Conservation (phyloP, 257 asterid species). For the Capsicum pubescens region DNA sequence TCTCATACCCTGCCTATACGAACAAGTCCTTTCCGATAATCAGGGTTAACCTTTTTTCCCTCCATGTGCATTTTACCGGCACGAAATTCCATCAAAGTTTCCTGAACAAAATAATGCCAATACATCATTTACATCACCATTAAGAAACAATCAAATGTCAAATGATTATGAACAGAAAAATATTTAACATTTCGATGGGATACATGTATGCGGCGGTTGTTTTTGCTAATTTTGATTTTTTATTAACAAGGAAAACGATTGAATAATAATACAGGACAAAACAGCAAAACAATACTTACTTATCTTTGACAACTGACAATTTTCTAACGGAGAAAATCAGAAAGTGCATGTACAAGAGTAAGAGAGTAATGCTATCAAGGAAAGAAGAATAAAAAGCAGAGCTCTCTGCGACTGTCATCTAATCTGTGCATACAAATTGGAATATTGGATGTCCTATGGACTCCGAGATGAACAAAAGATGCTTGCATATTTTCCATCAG, state of each 20-base stretch:
- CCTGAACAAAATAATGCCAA: slow-evolving; percentile 51
- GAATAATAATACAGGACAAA: background rate
- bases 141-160: slow-evolving; percentile 7
- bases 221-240: slow-evolving; percentile 16
- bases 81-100: slow-evolving; percentile 75
- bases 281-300: background rate
- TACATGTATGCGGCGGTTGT: background rate
- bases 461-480: slow-evolving; percentile 19
- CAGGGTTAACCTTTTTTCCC: slow-evolving; percentile 79
- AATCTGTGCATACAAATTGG: slow-evolving; percentile 3
- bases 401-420: slow-evolving; percentile 2
- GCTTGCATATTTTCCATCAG: slow-evolving; percentile 16
- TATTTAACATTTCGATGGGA: background rate
- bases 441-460: slow-evolving; percentile 15
- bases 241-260: background rate
- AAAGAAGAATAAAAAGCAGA: background rate
- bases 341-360: slow-evolving; percentile 10
- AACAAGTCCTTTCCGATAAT: slow-evolving; percentile 90
- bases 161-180: background rate
- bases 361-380: background rate
- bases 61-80: slow-evolving; percentile 96
- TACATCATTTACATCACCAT: slow-evolving; percentile 14
- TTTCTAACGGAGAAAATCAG: background rate
- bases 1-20: slow-evolving; percentile 87
- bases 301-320: background rate